Conservation (phyloP, 2,329 filamentous ascomycete species). For the Ceratocystis huliohia region DNA sequence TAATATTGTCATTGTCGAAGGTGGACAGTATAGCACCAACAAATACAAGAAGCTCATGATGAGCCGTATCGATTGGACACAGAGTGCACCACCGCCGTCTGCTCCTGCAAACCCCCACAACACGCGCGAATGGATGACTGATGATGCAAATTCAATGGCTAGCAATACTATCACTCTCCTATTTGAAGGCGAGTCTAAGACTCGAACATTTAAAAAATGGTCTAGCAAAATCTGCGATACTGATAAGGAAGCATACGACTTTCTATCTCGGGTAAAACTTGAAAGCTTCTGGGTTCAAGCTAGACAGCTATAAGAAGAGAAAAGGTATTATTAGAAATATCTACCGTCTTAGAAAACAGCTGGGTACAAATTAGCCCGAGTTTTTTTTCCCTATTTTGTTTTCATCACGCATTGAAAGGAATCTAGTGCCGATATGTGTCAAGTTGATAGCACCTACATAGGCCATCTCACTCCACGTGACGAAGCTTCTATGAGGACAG, state of each 20-base stretch:
- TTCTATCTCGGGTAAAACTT: slow-evolving; percentile 69
- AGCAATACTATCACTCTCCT: slow-evolving; percentile 71
- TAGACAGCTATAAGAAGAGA: slow-evolving; percentile 10
- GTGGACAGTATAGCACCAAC: slow-evolving; percentile 67
- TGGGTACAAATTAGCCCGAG: no score
- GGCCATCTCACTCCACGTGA: no score
- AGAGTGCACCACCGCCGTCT: slow-evolving; percentile 60
- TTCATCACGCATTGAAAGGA: no score
- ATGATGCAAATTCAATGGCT: slow-evolving; percentile 67
- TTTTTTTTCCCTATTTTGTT: no score
- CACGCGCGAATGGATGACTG: slow-evolving; percentile 63
- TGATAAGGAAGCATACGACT: slow-evolving; percentile 74
- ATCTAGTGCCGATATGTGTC: no score
- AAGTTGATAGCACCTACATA: no score
- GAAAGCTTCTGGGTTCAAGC: slow-evolving; percentile 68
- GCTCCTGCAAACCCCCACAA: slow-evolving; percentile 49
- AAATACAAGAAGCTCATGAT: slow-evolving; percentile 89
- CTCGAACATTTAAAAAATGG: slow-evolving; percentile 74
- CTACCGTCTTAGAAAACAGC: no score
- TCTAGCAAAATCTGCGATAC: slow-evolving; percentile 83
- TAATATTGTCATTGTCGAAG: slow-evolving; percentile 83
- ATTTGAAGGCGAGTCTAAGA: slow-evolving; percentile 82
- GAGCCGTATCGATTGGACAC: slow-evolving; percentile 87
- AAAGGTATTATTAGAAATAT: neutral
- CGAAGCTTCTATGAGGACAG: no score